phyloP scores from a whole-genome alignment of 163 green algal species.

The Smithsoniella earleae region DNA sequence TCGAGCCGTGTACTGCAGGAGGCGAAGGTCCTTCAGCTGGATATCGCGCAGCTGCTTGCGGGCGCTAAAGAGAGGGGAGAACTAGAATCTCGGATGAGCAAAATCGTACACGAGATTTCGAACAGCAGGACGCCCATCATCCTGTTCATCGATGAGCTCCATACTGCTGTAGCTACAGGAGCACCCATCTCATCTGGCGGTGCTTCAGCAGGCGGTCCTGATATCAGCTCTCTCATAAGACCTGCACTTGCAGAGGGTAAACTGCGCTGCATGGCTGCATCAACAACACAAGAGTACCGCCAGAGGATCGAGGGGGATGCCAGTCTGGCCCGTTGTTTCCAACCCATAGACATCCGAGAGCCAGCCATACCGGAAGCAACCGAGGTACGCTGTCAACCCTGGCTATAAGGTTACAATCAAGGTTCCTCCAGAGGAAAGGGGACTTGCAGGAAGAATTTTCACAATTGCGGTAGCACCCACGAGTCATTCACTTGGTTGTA shows the following conservation, averaged over 20 bases:
- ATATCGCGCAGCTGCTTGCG: conserved; percentile 67
- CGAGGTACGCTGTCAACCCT: neutral
- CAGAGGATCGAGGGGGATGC: conserved; percentile 82
- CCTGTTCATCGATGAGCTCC: conserved; percentile 91
- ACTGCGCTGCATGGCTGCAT: conserved; percentile 76
- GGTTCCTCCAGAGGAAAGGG: neutral
- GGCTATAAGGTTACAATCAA: neutral
- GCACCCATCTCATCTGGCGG: conserved; percentile 37
- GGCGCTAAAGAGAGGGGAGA: conserved; percentile 90
- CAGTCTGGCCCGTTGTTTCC: conserved; percentile 78
- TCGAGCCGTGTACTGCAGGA: no score
- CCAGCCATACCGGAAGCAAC: conserved; percentile 36
- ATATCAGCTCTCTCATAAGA: conserved; percentile 81
- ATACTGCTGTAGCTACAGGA: conserved; percentile 70
- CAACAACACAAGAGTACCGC: conserved; percentile 74
- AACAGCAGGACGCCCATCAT: conserved; percentile 63
- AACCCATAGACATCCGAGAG: conserved; percentile 74
- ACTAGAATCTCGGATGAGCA: conserved; percentile 79
- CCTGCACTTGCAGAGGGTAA: conserved; percentile 69
- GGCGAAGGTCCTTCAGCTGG: conserved; percentile 78
- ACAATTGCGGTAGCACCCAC: neutral
- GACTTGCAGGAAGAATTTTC: neutral
- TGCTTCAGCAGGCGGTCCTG: conserved; percentile 52
- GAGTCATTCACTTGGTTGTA: neutral
- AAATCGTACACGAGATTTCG: conserved; percentile 64